Base-by-base conservation (phyloP, 1,284 basidiomycete genomes). In the Heterobasidion occidentale region DNA sequence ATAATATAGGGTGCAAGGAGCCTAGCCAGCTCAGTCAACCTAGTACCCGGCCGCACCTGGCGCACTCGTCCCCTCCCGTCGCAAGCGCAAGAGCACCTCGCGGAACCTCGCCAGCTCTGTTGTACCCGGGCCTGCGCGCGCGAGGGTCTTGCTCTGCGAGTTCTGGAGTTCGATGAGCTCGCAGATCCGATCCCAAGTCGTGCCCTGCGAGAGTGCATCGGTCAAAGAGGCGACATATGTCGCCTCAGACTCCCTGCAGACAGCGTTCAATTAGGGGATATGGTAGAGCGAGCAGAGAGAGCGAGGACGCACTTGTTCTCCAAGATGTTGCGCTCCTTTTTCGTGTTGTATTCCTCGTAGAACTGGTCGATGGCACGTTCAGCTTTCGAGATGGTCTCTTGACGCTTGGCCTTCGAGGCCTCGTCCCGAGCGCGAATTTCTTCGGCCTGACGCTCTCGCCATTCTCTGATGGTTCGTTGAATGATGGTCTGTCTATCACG, bases 181-280 rank as follows among this genome's bases (percentile, higher is more conserved):
- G 67, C 88, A 89, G 67, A 99, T 95, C 34, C 96, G 87, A 64
- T 94, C 86, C 97, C 97, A 99, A 7, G 95, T 95, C 19, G 96
- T 98, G 38, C 96, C 97, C 59, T 85, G 80, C 0, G 92, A 89
- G 56, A 99, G 81, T 20, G 88, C 84, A 54, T 88, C 86, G 27
- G 84, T 83, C 58, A 94, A 77, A 48, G 78, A 74, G 35, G 86
- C 79, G 46, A 93, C 69, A 75, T 92, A 98, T 57, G 86, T 83
- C 44, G 85, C 84, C 72, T 99, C 97, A 62, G 86, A 79, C 69
- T 98, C 91, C 77, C 95, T 97, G 34, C 5, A n/a, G 47, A 6
- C 46, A 15, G 35, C 17, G 34, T 54, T 63, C 45, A 62, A 34
- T 52, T 33, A 51, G 15, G 15, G 35, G 35, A 17, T 11, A 33